A percentile compares a stretch with the other conserved stretches of the same genome.
Conservation (phyloP, 2,329 filamentous ascomycete species). For the Aspergillus thermomutatus region DNA sequence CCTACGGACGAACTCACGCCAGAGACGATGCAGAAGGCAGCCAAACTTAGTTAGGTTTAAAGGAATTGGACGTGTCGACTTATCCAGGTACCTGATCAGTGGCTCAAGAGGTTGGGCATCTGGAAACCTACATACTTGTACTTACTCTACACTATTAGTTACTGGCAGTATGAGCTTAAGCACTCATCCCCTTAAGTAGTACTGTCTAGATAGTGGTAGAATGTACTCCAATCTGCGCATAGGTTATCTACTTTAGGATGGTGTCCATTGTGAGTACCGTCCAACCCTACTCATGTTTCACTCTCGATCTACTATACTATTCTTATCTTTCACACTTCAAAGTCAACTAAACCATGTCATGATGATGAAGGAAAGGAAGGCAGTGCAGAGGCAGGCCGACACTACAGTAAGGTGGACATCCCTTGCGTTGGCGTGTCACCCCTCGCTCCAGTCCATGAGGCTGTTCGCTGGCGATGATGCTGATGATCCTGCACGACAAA, state of each 20-base stretch:
- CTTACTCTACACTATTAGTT: neutral
- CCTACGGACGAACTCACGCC: conserved; percentile 52
- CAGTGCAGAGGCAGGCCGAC: neutral
- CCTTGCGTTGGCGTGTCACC: conserved; percentile 22
- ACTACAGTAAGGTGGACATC: conserved; percentile 6
- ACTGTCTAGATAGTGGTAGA: neutral
- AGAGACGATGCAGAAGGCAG: conserved; percentile 50
- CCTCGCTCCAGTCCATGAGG: conserved; percentile 12
- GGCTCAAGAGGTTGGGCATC: neutral
- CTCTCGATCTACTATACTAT: neutral
- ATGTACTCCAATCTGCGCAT: neutral
- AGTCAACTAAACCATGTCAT: neutral
- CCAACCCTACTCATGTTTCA: neutral
- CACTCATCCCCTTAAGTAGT: neutral
- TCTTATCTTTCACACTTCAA: neutral
- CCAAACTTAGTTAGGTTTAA: conserved; percentile 41
- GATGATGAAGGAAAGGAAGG: neutral
- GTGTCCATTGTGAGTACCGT: neutral
- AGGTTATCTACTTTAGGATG: no score
- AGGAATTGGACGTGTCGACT: conserved; percentile 6
- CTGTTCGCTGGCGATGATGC: conserved; percentile 11
- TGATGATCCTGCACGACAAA: conserved; percentile 13
- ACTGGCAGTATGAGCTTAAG: neutral
- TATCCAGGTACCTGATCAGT: neutral
- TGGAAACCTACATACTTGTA: neutral